These are phyloP conservation scores for Termitomyces heimii DNA, from an alignment of 768 basidiomycete species.

Conservation along the genomic window DNA sequence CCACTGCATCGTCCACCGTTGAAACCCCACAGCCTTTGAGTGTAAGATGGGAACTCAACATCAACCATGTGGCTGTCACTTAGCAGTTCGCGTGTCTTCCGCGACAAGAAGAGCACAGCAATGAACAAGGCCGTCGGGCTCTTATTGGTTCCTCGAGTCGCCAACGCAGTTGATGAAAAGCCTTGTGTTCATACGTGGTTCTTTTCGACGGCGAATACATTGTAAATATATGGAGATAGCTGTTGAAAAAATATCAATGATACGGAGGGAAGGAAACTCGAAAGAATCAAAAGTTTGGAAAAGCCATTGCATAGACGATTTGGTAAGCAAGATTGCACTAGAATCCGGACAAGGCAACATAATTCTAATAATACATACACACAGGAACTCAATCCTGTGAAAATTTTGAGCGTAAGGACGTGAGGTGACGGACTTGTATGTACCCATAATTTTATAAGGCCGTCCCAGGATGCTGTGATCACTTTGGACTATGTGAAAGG, in stretches of 20 bases:
- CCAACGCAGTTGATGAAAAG: neutral
- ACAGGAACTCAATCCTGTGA: slow-evolving; percentile 32
- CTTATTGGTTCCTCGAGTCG: neutral
- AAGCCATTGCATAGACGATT: neutral
- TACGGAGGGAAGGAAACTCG: neutral
- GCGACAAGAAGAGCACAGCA: neutral
- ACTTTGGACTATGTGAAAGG: slow-evolving; percentile 73
- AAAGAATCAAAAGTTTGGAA: neutral
- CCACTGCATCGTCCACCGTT: neutral
- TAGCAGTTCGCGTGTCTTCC: neutral
- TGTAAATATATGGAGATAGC: neutral
- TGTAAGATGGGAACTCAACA: neutral
- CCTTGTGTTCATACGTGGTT: neutral
- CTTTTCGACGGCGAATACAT: neutral
- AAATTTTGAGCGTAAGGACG: slow-evolving; percentile 10
- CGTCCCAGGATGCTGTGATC: slow-evolving; percentile 97
- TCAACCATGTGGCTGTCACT: neutral
- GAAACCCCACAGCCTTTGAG: neutral
- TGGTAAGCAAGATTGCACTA: neutral
- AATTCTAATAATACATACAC: slow-evolving; percentile 7
- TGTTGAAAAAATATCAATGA: neutral
- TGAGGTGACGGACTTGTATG: slow-evolving; percentile 22
- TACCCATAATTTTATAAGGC: slow-evolving; percentile 96
- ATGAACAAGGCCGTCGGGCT: neutral
- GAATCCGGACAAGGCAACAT: neutral